These are phyloP conservation scores for Alloteropsis angusta DNA, from an alignment of 202 grass and related monocot species.

Conservation along the genomic window DNA sequence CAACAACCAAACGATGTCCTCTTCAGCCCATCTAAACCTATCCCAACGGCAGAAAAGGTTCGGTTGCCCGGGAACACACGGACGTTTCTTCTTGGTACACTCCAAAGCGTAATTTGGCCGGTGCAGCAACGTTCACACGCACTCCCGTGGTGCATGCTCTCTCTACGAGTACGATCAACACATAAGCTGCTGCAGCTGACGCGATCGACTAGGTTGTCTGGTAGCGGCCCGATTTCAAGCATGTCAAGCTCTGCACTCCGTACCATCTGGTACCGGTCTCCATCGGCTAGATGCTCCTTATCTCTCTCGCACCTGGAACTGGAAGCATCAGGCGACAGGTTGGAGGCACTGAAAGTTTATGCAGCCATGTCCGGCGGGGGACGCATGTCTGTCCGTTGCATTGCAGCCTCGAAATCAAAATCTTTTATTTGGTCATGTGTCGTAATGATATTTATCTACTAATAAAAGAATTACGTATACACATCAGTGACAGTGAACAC, in stretches of 20 bases:
- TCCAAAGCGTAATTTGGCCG: background rate
- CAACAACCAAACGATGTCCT: too few species aligned
- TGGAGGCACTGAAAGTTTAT: background rate
- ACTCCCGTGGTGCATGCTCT: background rate
- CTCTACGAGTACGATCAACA: background rate
- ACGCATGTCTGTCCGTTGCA: background rate
- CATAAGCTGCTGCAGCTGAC: background rate
- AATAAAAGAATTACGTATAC: background rate
- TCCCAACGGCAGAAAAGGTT: too few species aligned
- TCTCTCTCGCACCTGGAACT: background rate
- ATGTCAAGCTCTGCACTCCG: background rate
- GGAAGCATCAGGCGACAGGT: background rate
- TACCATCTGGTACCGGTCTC: slow-evolving; percentile 4
- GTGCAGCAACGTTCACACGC: background rate
- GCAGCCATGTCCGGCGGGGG: background rate
- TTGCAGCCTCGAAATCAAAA: background rate
- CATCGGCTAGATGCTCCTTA: background rate
- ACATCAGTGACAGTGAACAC: background rate
- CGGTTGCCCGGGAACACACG: too few species aligned
- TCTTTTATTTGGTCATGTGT: background rate
- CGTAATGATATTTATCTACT: background rate
- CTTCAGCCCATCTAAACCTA: too few species aligned
- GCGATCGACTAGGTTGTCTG: background rate
- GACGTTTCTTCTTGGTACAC: background rate
- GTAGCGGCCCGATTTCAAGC: background rate